Evolutionary conservation across 2,329 filamentous ascomycete species (phyloP).

Genomic region (Corniculantispora saksenae): DNA sequence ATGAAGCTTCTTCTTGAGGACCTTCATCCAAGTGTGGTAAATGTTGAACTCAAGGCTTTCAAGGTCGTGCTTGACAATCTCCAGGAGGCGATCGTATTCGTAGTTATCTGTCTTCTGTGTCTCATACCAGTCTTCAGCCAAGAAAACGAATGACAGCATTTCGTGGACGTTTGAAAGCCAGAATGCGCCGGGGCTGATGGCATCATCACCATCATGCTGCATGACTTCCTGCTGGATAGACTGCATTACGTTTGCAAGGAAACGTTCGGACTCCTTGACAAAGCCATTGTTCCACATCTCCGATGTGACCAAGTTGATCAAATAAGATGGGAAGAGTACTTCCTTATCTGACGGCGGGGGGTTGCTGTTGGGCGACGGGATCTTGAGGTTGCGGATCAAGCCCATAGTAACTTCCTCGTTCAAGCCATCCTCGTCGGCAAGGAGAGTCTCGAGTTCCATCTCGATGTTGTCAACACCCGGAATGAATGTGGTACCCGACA

Average conservation of each 20-base stretch:
- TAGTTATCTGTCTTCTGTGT: slow-evolving; percentile 99
- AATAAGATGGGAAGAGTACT: slow-evolving; percentile 95
- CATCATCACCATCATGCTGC: slow-evolving; percentile 96
- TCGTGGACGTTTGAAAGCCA: slow-evolving; percentile 99
- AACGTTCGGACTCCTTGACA: slow-evolving; percentile 98
- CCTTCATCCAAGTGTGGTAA: slow-evolving; percentile 99
- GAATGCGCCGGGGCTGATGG: slow-evolving; percentile 95
- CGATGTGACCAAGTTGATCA: slow-evolving; percentile 97
- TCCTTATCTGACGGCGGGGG: slow-evolving; percentile 97
- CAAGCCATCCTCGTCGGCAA: slow-evolving; percentile 91
- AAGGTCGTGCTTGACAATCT: slow-evolving; percentile 98
- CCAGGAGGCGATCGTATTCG: slow-evolving; percentile 93
- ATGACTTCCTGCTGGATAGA: slow-evolving; percentile 99
- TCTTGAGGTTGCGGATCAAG: slow-evolving; percentile 94
- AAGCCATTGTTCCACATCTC: slow-evolving; percentile 99
- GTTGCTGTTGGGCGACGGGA: slow-evolving; percentile 81
- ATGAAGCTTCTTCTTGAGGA: slow-evolving; percentile 96
- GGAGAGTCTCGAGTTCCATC: slow-evolving; percentile 87
- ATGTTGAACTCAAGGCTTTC: slow-evolving; percentile 99
- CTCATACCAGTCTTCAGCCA: slow-evolving; percentile 99
- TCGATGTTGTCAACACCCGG: slow-evolving; percentile 88
- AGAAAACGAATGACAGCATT: slow-evolving; percentile 99
- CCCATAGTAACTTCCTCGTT: slow-evolving; percentile 98
- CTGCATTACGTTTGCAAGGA: slow-evolving; percentile 99
- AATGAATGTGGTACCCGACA: slow-evolving; percentile 75